These are phyloP conservation scores for Xylariaceae sp. DNA, from an alignment of 2,329 filamentous ascomycete genomes.

Conservation along the genomic window DNA sequence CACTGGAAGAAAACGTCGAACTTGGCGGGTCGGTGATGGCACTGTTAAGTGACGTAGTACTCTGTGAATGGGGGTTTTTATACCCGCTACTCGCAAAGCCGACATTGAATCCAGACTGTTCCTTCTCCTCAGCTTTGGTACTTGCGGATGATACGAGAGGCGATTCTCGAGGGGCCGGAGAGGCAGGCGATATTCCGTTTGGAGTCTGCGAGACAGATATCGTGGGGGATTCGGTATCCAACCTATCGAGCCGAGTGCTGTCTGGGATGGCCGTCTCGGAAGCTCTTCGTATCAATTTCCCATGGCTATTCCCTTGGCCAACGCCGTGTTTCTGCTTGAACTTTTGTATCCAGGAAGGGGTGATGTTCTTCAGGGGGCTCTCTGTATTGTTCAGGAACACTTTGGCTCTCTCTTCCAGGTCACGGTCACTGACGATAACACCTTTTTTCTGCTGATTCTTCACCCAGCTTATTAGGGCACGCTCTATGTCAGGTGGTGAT, in stretches of 20 bases:
- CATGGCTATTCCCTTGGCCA: constrained; percentile 52
- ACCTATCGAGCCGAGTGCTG: constrained; percentile 54
- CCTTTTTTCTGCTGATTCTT: constrained; percentile 78
- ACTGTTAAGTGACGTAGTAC: constrained; percentile 64
- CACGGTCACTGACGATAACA: constrained; percentile 69
- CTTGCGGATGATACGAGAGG: constrained; percentile 69
- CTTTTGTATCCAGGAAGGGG: constrained; percentile 81
- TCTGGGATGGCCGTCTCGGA: constrained; percentile 72
- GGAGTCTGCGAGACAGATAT: constrained; percentile 61
- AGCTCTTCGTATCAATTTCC: constrained; percentile 52
- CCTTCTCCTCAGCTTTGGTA: constrained; percentile 67
- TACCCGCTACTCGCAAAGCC: constrained; percentile 56
- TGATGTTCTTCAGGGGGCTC: constrained; percentile 67
- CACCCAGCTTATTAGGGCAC: constrained; percentile 83
- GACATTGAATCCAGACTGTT: constrained; percentile 54
- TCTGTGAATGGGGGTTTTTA: constrained; percentile 64
- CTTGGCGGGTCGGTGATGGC: constrained; percentile 61
- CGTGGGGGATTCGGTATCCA: constrained; percentile 52
- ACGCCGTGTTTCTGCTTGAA: constrained; percentile 86
- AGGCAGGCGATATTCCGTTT: constrained; percentile 68
- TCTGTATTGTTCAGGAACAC: constrained; percentile 77
- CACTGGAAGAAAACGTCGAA: constrained; percentile 68
- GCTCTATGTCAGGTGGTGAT: constrained; percentile 81
- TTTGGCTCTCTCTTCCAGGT: constrained; percentile 79
- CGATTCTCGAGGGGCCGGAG: constrained; percentile 62